These are phyloP conservation scores for Opeltia flavorubescens DNA, from an alignment of 495 filamentous ascomycete species.

Conservation along the genomic window DNA sequence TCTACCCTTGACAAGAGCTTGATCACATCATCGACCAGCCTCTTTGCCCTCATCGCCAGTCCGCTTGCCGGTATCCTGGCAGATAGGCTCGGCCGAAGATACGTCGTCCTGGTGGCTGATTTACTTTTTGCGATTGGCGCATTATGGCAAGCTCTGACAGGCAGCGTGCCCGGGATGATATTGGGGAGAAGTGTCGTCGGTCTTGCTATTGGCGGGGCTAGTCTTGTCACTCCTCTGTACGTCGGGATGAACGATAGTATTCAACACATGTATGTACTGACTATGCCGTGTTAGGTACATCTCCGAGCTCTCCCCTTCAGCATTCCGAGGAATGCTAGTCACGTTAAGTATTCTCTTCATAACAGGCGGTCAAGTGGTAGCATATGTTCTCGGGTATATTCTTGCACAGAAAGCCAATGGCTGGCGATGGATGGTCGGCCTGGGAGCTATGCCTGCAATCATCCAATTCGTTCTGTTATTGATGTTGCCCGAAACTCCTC, in stretches of 20 bases:
- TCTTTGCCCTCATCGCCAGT: constrained; percentile 67
- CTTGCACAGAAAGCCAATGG: constrained; percentile 45
- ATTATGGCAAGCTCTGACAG: constrained; percentile 50
- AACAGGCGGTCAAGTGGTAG: constrained; percentile 72
- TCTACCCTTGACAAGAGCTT: constrained; percentile 69
- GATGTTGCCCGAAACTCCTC: constrained; percentile 69
- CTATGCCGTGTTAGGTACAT: constrained; percentile 42
- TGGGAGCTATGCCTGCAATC: constrained; percentile 65
- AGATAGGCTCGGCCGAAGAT: constrained; percentile 58
- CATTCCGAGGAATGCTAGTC: constrained; percentile 60
- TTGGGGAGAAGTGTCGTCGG: constrained; percentile 69
- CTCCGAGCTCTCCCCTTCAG: constrained; percentile 66
- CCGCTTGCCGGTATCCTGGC: constrained; percentile 63
- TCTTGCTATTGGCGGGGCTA: constrained; percentile 67
- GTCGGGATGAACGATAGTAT: constrained; percentile 8
- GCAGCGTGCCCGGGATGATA: constrained; percentile 56
- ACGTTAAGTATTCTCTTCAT: constrained; percentile 69
- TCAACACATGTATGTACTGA: neutral
- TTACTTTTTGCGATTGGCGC: constrained; percentile 64
- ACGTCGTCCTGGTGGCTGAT: constrained; percentile 69
- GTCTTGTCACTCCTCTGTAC: constrained; percentile 66
- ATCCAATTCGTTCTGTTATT: constrained; percentile 52
- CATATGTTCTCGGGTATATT: constrained; percentile 63
- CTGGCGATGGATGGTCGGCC: constrained; percentile 84
- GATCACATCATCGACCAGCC: constrained; percentile 67